These are phyloP conservation scores for Hordeum pubiflorum DNA, from an alignment of 202 grass and related monocot species.

Conservation along the genomic window DNA sequence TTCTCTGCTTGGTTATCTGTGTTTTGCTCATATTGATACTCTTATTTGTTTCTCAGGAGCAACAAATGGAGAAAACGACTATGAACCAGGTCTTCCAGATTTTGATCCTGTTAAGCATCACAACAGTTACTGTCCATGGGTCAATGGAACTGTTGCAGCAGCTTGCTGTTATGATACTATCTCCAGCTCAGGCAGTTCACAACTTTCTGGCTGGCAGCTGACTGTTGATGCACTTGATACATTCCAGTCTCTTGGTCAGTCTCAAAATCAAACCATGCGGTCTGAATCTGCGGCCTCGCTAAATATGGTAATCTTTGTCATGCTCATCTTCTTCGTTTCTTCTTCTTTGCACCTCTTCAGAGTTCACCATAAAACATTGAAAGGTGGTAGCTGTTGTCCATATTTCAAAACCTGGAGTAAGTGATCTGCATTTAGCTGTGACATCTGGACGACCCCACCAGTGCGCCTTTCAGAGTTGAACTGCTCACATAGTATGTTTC, in stretches of 20 bases:
- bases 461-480: background rate
- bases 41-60: constrained; percentile 44
- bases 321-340: background rate
- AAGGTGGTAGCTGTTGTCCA: background rate
- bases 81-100: constrained; percentile 52
- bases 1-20: background rate
- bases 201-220: constrained; percentile 74
- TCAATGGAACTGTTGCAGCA: constrained; percentile 76
- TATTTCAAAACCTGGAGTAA: background rate
- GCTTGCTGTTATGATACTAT: constrained; percentile 56
- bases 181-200: constrained; percentile 48
- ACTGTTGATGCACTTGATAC: constrained; percentile 81
- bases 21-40: constrained; percentile 14
- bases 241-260: constrained; percentile 74
- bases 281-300: constrained; percentile 95
- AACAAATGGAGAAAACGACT: constrained; percentile 86
- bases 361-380: background rate
- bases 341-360: background rate
- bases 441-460: background rate
- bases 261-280: constrained; percentile 78
- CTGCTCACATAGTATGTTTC: background rate
- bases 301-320: constrained; percentile 56
- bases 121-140: constrained; percentile 87
- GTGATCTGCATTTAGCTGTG: constrained; percentile 2
- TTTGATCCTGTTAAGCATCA: constrained; percentile 96